Evolutionary conservation across 495 filamentous ascomycete species (phyloP), one percentile per base, ranked within the genome.

Genomic region (Penicillium pancosmium): DNA sequence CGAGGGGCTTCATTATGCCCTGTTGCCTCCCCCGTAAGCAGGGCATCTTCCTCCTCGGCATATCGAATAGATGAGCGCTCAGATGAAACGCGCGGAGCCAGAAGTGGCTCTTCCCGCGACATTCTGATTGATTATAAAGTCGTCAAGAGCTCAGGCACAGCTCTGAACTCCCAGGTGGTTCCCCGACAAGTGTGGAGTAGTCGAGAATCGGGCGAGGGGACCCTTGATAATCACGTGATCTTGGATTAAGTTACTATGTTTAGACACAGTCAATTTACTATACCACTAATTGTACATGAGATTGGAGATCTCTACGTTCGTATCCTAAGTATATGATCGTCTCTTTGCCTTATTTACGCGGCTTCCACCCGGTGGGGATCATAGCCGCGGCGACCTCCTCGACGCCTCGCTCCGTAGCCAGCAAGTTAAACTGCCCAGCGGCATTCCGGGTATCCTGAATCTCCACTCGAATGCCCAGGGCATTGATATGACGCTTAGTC

Each of bases 391-490:
- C 94, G 50, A 98, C 86, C 70, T 90, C 85, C 18, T 79, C 74
- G 11, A 92, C 84, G 21, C 91, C 89, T 49, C 91, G 79, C 77
- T 96, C 91, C 47, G 91, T 95, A 43, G 89, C 91, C 48, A 96
- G 75, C 63, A 96, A 63, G 69, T 96, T 96, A 66, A 90, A 96
- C 78, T 93, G 91, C 54, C 91, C 88, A 16, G 93, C 92, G 19
- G 94, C 94, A 77, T 97, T 97, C 57, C 91, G 79, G 36, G 94
- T 99, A 78, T 97, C 94, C 70, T 91, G 83, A 12, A 97, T 82
- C 65, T 99, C 94, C 27, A 98, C 77, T 58, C 91, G 81, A 57
- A 99, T 88, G 0, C 94, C 94, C 55, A 98, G 61, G 21, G 82
- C 82, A 64, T 86, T 88, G 54, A 99, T 86, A 60, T 83, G 77